Evolutionary conservation across 805 yeast genomes (phyloP).

Genomic region (Yarrowia sp.): DNA sequence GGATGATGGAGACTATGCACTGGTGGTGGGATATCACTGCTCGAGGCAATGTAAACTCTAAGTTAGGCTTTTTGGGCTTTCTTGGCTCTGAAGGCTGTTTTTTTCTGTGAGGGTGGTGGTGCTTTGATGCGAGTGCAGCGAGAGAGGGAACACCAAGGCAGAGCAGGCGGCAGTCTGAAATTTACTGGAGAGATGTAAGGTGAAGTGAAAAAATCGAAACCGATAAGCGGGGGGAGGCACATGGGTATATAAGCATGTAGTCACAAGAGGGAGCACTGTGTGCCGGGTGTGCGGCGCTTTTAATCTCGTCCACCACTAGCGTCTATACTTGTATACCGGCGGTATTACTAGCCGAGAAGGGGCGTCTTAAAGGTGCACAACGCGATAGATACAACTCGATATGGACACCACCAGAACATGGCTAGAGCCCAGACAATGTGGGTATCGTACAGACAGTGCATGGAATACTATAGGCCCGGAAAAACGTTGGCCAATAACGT

Average conservation of each 20-base stretch:
- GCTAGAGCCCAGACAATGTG: too few relatives aligned
- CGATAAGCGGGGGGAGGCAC: slow-evolving; percentile 16
- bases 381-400: too few relatives aligned
- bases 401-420: too few relatives aligned
- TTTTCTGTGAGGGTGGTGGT: not conserved
- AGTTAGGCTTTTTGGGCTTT: slow-evolving; percentile 11
- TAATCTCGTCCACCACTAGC: not conserved
- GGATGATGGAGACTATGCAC: not conserved
- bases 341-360: not conserved
- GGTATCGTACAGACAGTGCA: too few relatives aligned
- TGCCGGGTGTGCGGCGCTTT: slow-evolving; percentile 12
- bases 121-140: not conserved
- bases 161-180: slow-evolving; percentile 22
- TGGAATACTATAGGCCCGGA: slow-evolving; percentile 20
- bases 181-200: not conserved
- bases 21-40: not conserved
- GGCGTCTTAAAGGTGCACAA: not conserved
- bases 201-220: not conserved
- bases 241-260: not conserved
- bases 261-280: not conserved
- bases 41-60: slow-evolving; percentile 17
- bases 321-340: not conserved
- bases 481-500: slow-evolving; percentile 11
- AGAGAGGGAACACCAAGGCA: not conserved
- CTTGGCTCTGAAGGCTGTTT: not conserved